These are phyloP conservation scores for Cordyceps farinosa DNA, from an alignment of 2,329 filamentous ascomycete genomes.

Conservation along the genomic window DNA sequence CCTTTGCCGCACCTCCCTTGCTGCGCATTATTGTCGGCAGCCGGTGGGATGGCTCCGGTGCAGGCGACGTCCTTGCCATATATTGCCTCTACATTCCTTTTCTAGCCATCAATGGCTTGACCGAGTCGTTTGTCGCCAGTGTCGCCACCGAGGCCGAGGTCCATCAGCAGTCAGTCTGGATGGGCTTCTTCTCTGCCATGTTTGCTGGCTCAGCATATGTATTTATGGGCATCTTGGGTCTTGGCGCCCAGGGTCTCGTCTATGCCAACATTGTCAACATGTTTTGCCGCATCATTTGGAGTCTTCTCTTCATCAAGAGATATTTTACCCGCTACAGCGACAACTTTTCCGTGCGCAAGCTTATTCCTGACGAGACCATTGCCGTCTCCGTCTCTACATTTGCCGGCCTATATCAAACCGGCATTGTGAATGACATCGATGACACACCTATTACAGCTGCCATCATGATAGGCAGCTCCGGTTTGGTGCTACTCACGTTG, in stretches of 20 bases:
- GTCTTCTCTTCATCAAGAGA: conserved; percentile 62
- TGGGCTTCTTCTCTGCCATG: conserved; percentile 73
- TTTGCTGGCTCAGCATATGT: conserved; percentile 74
- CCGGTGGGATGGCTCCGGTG: conserved; percentile 71
- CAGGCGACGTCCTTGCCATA: conserved; percentile 66
- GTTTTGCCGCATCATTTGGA: conserved; percentile 80
- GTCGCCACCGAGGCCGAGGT: conserved; percentile 75
- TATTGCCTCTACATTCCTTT: conserved; percentile 95
- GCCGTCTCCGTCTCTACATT: conserved; percentile 28
- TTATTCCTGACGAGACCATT: conserved; percentile 30
- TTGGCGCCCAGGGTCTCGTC: conserved; percentile 79
- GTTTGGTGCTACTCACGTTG: conserved; percentile 49
- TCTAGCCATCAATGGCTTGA: conserved; percentile 84
- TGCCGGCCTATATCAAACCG: conserved; percentile 27
- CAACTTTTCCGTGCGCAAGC: conserved; percentile 25
- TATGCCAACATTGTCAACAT: conserved; percentile 89
- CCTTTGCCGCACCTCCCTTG: conserved; percentile 68
- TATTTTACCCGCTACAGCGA: conserved; percentile 55
- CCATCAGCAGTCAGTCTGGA: conserved; percentile 74
- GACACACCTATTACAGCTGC: conserved; percentile 34
- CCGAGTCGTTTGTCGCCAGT: conserved; percentile 88
- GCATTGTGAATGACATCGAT: conserved; percentile 25
- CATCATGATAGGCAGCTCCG: conserved; percentile 47
- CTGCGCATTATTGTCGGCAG: conserved; percentile 73
- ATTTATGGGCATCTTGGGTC: conserved; percentile 63